Evolutionary conservation across 2,329 filamentous ascomycete genomes (phyloP).

Genomic region (Xylaria sp.): DNA sequence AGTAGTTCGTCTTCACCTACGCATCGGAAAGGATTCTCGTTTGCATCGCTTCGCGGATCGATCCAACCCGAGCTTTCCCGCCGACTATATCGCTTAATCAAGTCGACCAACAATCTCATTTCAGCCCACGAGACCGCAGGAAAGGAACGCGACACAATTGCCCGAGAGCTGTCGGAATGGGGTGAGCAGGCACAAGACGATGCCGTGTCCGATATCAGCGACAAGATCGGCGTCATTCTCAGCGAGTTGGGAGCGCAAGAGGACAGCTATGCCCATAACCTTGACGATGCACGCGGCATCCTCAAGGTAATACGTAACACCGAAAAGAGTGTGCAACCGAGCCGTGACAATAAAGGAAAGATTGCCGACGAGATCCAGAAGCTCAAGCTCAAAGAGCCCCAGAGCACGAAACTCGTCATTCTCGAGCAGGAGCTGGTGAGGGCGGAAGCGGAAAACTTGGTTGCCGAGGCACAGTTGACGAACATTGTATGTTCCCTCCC

Average conservation of each 20-base stretch:
- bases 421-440: constrained; percentile 96
- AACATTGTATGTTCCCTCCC: constrained; percentile 76
- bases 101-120: constrained; percentile 91
- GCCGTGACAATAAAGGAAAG: constrained; percentile 85
- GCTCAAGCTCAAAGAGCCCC: constrained; percentile 91
- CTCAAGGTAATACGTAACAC: constrained; percentile 96
- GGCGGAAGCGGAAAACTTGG: constrained; percentile 93
- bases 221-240: constrained; percentile 93
- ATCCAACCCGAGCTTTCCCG: constrained; percentile 89
- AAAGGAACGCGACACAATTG: constrained; percentile 84
- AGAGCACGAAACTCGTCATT: constrained; percentile 80
- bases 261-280: constrained; percentile 82
- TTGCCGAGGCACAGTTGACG: constrained; percentile 94
- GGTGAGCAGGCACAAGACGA: constrained; percentile 92
- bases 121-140: constrained; percentile 84
- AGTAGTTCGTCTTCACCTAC: constrained; percentile 49
- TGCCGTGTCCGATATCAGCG: constrained; percentile 85
- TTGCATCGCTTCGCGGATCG: constrained; percentile 85
- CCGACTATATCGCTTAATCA: constrained; percentile 91
- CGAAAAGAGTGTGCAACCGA: constrained; percentile 93
- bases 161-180: constrained; percentile 94
- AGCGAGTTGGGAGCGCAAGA: constrained; percentile 95
- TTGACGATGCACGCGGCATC: constrained; percentile 84
- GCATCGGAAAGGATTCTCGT: constrained; percentile 78
- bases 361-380: constrained; percentile 91